Evolutionary conservation across 2,329 filamentous ascomycete genomes (phyloP), one percentile per base, ranked within the genome.

Genomic region (Fusarium euwallaceae): DNA sequence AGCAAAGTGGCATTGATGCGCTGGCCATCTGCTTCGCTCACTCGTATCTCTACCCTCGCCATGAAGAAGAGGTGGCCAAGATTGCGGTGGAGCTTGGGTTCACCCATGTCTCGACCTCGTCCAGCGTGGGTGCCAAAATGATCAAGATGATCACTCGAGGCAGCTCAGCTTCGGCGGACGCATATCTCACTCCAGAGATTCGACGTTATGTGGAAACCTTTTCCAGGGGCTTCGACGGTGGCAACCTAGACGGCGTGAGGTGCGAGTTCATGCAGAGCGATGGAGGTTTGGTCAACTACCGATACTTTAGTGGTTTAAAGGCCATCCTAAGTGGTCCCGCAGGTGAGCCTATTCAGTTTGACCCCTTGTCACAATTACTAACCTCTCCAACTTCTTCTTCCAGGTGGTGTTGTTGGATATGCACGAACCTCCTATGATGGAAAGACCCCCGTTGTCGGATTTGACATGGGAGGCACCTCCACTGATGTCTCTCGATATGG

Each of bases 41-140:
- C 79, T 92, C 92, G 2, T 97, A 97, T 80, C 96, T 94, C 0
- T 97, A 94, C 78, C 94, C 94, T 2, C 89, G 92, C 58, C 95
- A 97, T 76, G 95, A 97, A 81, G 90, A 91, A 1, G 78, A 93
- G 29, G 87, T 97, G 9, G 94, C 94, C 20, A 88, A 87, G 74
- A 85, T 97, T 51, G 95, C 95, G 0, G 87, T 86, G 62, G 91
- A 95, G 24, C 91, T 97, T 70, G 95, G 95, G 2, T 94, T 94
- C 78, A 84, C 88, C 60, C 91, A 93, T 80, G 89, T 94, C 64
- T 92, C 89, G 66, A 83, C 92, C 27, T 92, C 90, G 53, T 41
- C 37, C 9, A 90, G 92, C 70, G 86, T 92, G 39, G 92, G 86
- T 91, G 91, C 2, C 65, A 55, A 17, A 92, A 92, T 88, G 92